phyloP scores from a whole-genome alignment of 2,329 filamentous ascomycete species.

The Arthrocladium fulminans region DNA sequence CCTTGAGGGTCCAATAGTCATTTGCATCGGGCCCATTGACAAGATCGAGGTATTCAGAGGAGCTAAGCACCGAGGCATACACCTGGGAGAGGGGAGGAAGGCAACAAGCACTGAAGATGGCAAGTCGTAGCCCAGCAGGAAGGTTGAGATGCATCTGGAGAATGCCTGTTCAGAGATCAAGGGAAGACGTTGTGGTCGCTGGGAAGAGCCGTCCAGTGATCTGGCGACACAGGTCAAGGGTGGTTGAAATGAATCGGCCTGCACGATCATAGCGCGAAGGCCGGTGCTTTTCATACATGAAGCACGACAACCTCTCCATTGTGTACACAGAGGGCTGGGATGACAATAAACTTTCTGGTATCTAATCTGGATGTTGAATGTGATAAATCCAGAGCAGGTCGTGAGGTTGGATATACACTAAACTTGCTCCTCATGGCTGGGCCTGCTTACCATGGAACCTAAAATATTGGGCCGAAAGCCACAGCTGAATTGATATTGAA shows the following conservation, averaged over 20 bases:
- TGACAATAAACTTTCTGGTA: neutral
- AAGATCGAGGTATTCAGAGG: slow-evolving; percentile 8
- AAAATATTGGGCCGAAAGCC: too few species aligned
- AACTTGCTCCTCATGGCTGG: neutral
- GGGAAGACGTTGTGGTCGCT: neutral
- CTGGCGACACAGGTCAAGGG: neutral
- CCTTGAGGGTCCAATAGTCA: slow-evolving; percentile 3
- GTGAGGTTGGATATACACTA: neutral
- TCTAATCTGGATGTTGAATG: too few species aligned
- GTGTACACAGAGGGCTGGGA: slow-evolving; percentile 2
- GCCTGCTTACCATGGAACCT: too few species aligned
- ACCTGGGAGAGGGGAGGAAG: neutral
- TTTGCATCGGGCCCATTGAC: neutral
- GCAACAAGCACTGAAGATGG: neutral
- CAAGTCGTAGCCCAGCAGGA: neutral
- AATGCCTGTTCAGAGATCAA: neutral
- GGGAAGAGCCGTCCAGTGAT: neutral
- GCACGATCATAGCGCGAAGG: neutral
- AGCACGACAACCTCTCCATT: neutral
- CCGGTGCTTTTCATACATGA: neutral
- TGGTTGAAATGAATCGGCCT: neutral
- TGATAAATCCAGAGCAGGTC: neutral
- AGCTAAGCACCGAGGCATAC: slow-evolving; percentile 4
- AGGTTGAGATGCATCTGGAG: slow-evolving; percentile 2
- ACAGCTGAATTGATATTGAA: too few species aligned